Percentiles rank a stretch among this genome's conserved stretches.
These are phyloP conservation scores for Blastobotrys buckinghamii DNA, from an alignment of 1,139 yeast genomes.

Conservation along the genomic window DNA sequence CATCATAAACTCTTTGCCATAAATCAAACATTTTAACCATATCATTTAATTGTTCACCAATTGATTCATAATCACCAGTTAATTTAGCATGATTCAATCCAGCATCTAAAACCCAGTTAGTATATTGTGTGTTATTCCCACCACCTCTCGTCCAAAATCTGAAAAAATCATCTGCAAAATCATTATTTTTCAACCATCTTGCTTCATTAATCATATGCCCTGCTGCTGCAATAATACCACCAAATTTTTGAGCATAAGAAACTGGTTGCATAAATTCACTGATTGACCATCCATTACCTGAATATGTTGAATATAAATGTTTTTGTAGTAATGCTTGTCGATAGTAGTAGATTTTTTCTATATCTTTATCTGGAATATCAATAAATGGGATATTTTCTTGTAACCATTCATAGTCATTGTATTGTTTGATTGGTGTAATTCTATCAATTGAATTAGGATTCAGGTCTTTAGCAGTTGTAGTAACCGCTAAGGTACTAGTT, in stretches of 20 bases:
- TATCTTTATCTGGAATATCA: conserved; percentile 2
- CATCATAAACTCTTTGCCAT: conserved; percentile 1
- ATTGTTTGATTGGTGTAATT: no score
- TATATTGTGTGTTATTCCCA: conserved; percentile 2
- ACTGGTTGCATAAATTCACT: conserved; percentile 1
- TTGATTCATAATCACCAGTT: not conserved
- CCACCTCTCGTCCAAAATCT: conserved; percentile 4
- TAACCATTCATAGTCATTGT: not conserved
- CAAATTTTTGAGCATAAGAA: not conserved
- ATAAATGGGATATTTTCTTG: conserved; percentile 2
- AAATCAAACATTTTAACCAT: not conserved
- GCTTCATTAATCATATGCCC: conserved; percentile 2
- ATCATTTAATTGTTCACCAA: conserved; percentile 1
- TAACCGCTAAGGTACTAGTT: not conserved
- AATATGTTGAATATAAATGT: not conserved
- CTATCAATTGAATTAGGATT: no score
- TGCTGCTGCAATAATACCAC: not conserved
- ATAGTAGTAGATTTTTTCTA: conserved; percentile 1
- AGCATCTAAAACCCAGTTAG: conserved; percentile 3
- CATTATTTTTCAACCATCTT: conserved; percentile 1
- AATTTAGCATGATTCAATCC: conserved; percentile 1
- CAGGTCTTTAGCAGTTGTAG: not conserved
- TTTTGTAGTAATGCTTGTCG: not conserved
- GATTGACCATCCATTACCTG: not conserved
- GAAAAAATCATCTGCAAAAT: not conserved